A percentile compares a stretch with the other conserved stretches of the same genome.
phyloP scores from a whole-genome alignment of 2,329 filamentous ascomycete genomes.

The Xylariaceae sp. region DNA sequence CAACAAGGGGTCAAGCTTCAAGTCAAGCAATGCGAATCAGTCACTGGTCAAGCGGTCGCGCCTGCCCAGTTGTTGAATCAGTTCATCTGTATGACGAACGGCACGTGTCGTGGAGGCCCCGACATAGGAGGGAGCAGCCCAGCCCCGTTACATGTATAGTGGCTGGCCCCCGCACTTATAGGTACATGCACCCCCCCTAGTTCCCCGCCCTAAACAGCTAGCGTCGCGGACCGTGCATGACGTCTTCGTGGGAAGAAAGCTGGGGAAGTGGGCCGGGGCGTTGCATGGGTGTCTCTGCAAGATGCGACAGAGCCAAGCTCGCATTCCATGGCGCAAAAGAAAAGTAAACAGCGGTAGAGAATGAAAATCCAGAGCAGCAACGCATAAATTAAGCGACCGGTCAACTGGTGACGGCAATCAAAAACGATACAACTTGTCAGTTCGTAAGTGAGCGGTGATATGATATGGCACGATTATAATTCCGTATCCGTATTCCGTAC shows the following conservation, averaged over 20 bases:
- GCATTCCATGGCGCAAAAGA: not conserved
- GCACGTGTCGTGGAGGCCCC: not conserved
- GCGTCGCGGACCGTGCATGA: not conserved
- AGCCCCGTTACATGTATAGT: not conserved
- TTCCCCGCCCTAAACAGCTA: conserved; percentile 7
- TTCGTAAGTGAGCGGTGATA: not conserved
- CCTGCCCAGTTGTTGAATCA: not conserved
- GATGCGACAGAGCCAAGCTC: not conserved
- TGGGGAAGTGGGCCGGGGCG: conserved; percentile 18
- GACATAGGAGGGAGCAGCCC: not conserved
- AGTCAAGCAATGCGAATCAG: not conserved
- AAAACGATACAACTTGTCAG: not conserved
- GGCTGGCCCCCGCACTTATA: too few species aligned
- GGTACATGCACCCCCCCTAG: not conserved
- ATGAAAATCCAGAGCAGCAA: too few species aligned
- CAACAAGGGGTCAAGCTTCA: not conserved
- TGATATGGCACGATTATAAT: not conserved
- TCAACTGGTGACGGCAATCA: not conserved
- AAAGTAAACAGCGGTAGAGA: not conserved
- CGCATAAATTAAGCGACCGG: not conserved
- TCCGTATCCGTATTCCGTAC: too few species aligned
- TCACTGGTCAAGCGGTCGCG: not conserved
- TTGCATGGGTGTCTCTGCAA: conserved; percentile 3
- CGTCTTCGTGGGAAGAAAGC: conserved; percentile 6
- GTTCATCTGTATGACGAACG: not conserved